A percentile compares a stretch with the other conserved stretches of the same genome.
Evolutionary conservation across 2,329 filamentous ascomycete genomes (phyloP).

Genomic region (Ascochyta viciae-villosae): DNA sequence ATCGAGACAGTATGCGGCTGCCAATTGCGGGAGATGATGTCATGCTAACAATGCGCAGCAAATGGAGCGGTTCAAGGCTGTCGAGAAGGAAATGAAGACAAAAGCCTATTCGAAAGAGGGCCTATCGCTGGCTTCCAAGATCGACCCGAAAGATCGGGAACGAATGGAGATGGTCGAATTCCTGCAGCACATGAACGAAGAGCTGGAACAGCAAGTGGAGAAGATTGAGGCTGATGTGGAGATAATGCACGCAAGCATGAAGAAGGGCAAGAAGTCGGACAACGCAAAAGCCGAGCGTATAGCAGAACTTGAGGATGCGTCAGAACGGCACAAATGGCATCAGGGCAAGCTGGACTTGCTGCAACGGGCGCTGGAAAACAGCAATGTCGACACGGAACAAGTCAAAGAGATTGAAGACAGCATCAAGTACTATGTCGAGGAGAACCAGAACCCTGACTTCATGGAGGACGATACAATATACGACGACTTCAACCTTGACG

Average conservation of each 20-base stretch:
- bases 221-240: constrained; percentile 89
- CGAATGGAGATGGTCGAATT: constrained; percentile 90
- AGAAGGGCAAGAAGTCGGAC: constrained; percentile 90
- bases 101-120: constrained; percentile 99
- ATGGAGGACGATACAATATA: constrained; percentile 95
- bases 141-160: constrained; percentile 97
- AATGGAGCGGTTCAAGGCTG: constrained; percentile 99
- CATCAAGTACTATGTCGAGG: constrained; percentile 94
- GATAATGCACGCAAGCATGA: constrained; percentile 83
- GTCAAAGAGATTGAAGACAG: constrained; percentile 89
- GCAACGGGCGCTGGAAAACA: constrained; percentile 89
- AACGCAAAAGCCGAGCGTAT: constrained; percentile 83
- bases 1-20: constrained; percentile 84
- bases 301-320: constrained; percentile 80
- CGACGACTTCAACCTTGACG: constrained; percentile 89
- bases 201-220: constrained; percentile 93
- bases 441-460: constrained; percentile 87
- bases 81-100: constrained; percentile 99
- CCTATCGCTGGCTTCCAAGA: constrained; percentile 85
- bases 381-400: constrained; percentile 83
- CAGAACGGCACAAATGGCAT: constrained; percentile 97
- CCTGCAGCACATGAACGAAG: constrained; percentile 84
- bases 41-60: constrained; percentile 65
- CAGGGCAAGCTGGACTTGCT: constrained; percentile 91
- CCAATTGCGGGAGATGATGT: constrained; percentile 12